Evolutionary conservation across 306 rosid species (phyloP).

Genomic region (Rosa multiflora): DNA sequence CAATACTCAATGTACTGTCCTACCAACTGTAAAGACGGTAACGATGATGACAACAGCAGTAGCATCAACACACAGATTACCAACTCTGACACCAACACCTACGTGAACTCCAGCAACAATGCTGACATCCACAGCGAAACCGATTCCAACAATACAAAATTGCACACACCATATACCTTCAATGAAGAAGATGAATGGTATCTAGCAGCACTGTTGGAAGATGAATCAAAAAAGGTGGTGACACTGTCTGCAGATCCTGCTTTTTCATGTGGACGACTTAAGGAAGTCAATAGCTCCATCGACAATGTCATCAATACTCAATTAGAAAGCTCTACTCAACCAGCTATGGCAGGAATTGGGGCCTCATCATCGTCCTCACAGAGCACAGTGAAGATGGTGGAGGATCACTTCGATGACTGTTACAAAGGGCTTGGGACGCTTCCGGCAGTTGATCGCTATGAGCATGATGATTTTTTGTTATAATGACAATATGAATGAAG

Average conservation of each 20-base stretch:
- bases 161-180: neutral
- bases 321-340: neutral
- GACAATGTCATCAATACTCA: neutral
- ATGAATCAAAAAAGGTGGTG: slow-evolving; percentile 17
- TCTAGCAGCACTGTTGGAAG: slow-evolving; percentile 17
- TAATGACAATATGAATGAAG: neutral
- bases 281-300: neutral
- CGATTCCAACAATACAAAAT: neutral
- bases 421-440: slow-evolving; percentile 24
- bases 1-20: too few relatives aligned
- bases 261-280: neutral
- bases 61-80: too few relatives aligned
- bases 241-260: neutral
- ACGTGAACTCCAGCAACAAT: neutral
- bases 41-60: too few relatives aligned
- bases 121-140: neutral
- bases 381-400: neutral
- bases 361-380: neutral
- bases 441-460: slow-evolving; percentile 7
- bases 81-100: neutral
- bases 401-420: slow-evolving; percentile 12
- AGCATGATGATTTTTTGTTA: neutral
- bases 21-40: too few relatives aligned
- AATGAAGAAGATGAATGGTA: slow-evolving; percentile 18
- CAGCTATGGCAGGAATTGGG: neutral